Percentiles rank a stretch among this genome's conserved stretches.
Evolutionary conservation across 192 early-diverging fungal species (phyloP).

Genomic region (Backusella luteola): DNA sequence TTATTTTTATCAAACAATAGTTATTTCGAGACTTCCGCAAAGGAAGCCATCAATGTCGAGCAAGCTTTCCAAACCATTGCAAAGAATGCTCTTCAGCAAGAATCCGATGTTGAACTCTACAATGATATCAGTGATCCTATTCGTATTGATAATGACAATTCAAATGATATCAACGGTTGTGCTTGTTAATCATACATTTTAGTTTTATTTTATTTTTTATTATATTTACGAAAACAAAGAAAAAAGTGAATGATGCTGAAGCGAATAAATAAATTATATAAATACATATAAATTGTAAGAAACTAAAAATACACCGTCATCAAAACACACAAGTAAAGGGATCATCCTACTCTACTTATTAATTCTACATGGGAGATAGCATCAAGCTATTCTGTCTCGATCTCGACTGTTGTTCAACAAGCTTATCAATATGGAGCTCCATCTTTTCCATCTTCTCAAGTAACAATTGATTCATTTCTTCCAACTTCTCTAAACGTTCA

Average conservation of each 20-base stretch:
- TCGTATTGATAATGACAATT: constrained; percentile 76
- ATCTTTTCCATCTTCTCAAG: constrained; percentile 14
- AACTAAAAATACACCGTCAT: background rate
- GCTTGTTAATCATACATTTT: constrained; percentile 54
- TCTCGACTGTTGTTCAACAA: constrained; percentile 1
- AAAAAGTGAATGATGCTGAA: too few species aligned
- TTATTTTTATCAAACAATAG: constrained; percentile 16
- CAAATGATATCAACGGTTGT: constrained; percentile 58
- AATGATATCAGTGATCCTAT: constrained; percentile 91
- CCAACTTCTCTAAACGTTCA: constrained; percentile 19
- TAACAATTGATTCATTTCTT: constrained; percentile 19
- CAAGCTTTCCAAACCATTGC: constrained; percentile 96
- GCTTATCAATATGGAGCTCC: constrained; percentile 15
- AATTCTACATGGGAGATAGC: constrained; percentile 17
- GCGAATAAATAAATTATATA: background rate
- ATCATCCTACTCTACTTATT: background rate
- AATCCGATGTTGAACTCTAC: constrained; percentile 80
- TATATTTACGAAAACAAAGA: background rate
- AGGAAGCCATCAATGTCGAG: constrained; percentile 98
- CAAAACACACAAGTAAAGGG: background rate
- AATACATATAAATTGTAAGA: background rate
- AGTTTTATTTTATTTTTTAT: background rate
- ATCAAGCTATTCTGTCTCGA: constrained; percentile 21
- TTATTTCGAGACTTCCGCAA: constrained; percentile 98
- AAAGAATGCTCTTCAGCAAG: constrained; percentile 92